Evolutionary conservation across 257 asterid species (phyloP), one percentile per base, ranked within the genome.

Genomic region (Nicotiana tabacum): DNA sequence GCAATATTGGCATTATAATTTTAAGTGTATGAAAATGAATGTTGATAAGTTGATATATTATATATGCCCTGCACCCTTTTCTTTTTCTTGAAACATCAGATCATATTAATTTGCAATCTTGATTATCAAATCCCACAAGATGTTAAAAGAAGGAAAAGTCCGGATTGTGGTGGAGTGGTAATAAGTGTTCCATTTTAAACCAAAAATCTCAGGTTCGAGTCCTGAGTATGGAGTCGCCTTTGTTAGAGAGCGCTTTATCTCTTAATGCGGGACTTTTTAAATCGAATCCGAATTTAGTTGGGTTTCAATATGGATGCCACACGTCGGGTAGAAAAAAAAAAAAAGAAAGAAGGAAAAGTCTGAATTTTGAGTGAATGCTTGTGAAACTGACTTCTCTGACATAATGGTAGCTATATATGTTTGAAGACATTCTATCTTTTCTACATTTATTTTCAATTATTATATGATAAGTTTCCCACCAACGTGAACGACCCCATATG

Each of bases 391-490:
- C 80, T 56, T 43, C 58, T 68, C 77, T 66, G 81, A 37, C 77
- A 32, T 12, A 29, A 60, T 66, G 17, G 3, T 43, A 77, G 56
- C 53, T 78, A 58, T 82, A 43, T 35, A 32, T 77, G 72, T 53
- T 66, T 15, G 43, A 29, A 61, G n/a, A 78, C 85, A 46, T 83
- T 77, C 85, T 39, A 46, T 60, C 46, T 29, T 82, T 69, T 39
- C 32, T 43, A 69, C 79, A 82, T 72, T 46, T 77, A 82, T 32
- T 15, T 7, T 29, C 33, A 29, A 72, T 69, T 69, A 39, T 39
- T 39, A 0, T 39, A 37, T 70, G 55, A 65, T 64, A 84, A 77
- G 15, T 39, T 69, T 48, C 66, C 35, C 46, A n/a, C 57, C 68
- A 56, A 43, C 51, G 51, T 43, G 51, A 62, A 37, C 15, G 51